phyloP scores from a whole-genome alignment of 345 rosid species.

The Alliaria petiolata region DNA sequence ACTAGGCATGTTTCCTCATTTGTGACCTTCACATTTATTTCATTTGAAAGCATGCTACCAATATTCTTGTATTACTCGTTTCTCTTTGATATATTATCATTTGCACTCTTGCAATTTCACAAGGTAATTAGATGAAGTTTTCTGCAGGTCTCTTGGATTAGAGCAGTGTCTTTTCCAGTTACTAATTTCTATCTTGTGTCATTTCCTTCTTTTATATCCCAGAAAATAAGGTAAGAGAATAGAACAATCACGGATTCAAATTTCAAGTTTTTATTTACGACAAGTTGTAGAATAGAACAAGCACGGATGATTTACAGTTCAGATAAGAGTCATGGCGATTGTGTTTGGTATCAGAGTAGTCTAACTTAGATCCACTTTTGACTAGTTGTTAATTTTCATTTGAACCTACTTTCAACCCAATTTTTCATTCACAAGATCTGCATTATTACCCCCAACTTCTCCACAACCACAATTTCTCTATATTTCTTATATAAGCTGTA shows the following conservation, averaged over 20 bases:
- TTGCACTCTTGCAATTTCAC: neutral
- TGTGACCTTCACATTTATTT: conserved; percentile 17
- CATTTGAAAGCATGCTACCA: conserved; percentile 6
- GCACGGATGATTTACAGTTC: neutral
- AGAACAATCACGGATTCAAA: neutral
- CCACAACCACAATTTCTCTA: neutral
- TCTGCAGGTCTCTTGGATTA: conserved; percentile 9
- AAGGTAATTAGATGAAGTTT: neutral
- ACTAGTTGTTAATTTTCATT: conserved; percentile 5
- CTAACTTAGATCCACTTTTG: conserved; percentile 20
- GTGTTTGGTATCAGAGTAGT: conserved; percentile 11
- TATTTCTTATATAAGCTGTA: conserved; percentile 16
- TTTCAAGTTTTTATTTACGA: neutral
- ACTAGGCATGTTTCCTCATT: conserved; percentile 23
- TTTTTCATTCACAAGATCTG: conserved; percentile 27
- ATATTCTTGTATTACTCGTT: conserved; percentile 4
- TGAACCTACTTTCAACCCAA: conserved; percentile 34
- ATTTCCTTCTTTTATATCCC: neutral
- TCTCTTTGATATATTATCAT: neutral
- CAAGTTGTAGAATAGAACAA: neutral
- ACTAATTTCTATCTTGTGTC: neutral
- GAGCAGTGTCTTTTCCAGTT: neutral
- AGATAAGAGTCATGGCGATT: conserved; percentile 16
- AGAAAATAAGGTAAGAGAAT: neutral
- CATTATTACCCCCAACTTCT: conserved; percentile 15